Percentiles rank a stretch among this genome's conserved stretches.
Conservation (phyloP, 495 filamentous ascomycete genomes). For the Penicillium canariense region DNA sequence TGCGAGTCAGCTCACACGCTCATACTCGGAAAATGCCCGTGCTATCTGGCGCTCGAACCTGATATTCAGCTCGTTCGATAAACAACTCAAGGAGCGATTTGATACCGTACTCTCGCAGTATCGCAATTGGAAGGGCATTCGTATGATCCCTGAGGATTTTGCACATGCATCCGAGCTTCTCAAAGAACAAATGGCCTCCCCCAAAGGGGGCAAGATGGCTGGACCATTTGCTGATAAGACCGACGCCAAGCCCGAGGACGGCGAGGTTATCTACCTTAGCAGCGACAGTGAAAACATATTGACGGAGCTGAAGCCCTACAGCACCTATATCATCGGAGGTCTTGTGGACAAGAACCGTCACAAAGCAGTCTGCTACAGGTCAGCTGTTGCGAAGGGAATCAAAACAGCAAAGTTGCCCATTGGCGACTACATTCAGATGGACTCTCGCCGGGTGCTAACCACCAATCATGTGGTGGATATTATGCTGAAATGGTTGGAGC, state of each 20-base stretch:
- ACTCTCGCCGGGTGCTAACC: slow-evolving; percentile 74
- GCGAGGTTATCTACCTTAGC: slow-evolving; percentile 79
- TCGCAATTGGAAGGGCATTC: slow-evolving; percentile 73
- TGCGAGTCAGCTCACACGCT: slow-evolving; percentile 74
- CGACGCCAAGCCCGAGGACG: slow-evolving; percentile 42
- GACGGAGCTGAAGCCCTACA: slow-evolving; percentile 74
- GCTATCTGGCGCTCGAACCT: slow-evolving; percentile 65
- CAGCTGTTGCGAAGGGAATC: slow-evolving; percentile 69
- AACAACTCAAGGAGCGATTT: slow-evolving; percentile 72
- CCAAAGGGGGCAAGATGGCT: slow-evolving; percentile 50
- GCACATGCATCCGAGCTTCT: slow-evolving; percentile 58
- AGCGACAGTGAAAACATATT: slow-evolving; percentile 83
- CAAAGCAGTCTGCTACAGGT: slow-evolving; percentile 88
- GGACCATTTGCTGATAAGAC: slow-evolving; percentile 50
- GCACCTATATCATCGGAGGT: slow-evolving; percentile 89
- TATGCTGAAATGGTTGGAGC: slow-evolving; percentile 88
- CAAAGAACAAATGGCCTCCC: slow-evolving; percentile 55
- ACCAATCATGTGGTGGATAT: slow-evolving; percentile 97
- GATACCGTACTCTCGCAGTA: slow-evolving; percentile 68
- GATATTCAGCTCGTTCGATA: slow-evolving; percentile 71
- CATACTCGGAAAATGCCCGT: slow-evolving; percentile 81
- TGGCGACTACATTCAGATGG: slow-evolving; percentile 87
- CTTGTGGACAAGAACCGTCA: slow-evolving; percentile 94
- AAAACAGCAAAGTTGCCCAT: slow-evolving; percentile 90
- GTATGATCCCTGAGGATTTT: slow-evolving; percentile 69